Base-by-base conservation (phyloP, 164 flowering plant genomes). In the Nymphaea thermarum region DNA sequence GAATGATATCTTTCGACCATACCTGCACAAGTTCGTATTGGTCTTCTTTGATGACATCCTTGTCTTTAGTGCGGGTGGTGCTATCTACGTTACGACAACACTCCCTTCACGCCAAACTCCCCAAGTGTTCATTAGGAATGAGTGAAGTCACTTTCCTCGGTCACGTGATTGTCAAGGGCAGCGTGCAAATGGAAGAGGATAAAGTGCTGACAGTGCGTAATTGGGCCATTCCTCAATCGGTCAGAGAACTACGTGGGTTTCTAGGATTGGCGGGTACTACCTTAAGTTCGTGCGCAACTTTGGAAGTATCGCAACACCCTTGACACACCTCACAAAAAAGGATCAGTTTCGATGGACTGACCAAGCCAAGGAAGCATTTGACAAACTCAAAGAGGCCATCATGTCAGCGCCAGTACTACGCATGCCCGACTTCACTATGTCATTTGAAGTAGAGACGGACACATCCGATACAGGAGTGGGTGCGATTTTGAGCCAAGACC, bases 31-130 rank as follows among this genome's bases (percentile, higher is more conserved):
- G 45, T 45, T 65, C 44, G 7, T 65, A 6, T 16, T 65, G 17
- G 59, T 65, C 2, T 65, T 65, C 25, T 65, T 65, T 65, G 0
- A 65, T 1, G 67, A 65, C 25, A 65, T 65, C 17, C 45, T 65
- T 18, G 45, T 65, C 45, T 65, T 43, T 65, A 65, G 67, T 25
- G 14, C 53, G 44, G 45, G 17, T 65, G 43, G 67, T 51, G 43
- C 53, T 44, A 65, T 65, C 44, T 44, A 45, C 45, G 42, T 65
- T 65, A 55, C 60, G 60, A 16, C 12, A 10, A 8, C 10, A 55
- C 60, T 16, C 10, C 12, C 16, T 55, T 8, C 16, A 8, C 16
- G 60, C 16, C 10, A 55, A 55, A 55, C 36, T 25, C 36, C 12
- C 10, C 12, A 55, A 55, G 60, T 55, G 60, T 55, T 10, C 60